Evolutionary conservation across 805 yeast species (phyloP).

Genomic region (Wickerhamomyces rabaulensis): DNA sequence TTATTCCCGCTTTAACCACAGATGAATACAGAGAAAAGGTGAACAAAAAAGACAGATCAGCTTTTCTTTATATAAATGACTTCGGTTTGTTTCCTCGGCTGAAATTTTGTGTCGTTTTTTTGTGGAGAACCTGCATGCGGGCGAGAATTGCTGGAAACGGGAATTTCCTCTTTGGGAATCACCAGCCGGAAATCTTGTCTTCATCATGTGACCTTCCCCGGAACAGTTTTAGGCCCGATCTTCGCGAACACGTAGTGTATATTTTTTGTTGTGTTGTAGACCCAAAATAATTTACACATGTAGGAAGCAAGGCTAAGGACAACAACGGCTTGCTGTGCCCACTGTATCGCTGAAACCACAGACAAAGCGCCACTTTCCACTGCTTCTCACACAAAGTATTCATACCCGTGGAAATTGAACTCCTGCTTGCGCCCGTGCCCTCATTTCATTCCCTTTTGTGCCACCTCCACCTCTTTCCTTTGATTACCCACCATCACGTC

Average conservation of each 20-base stretch:
- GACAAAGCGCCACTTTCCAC: neutral
- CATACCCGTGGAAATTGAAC: neutral
- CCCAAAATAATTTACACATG: neutral
- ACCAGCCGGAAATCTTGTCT: too few species aligned
- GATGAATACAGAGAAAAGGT: neutral
- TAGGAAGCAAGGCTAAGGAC: neutral
- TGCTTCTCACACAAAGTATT: neutral
- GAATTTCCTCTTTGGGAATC: neutral
- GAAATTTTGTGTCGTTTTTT: neutral
- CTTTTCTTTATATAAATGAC: neutral
- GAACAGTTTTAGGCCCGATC: neutral
- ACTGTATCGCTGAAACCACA: neutral
- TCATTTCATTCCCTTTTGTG: neutral
- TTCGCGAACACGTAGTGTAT: neutral
- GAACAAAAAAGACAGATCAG: neutral
- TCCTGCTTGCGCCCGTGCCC: neutral
- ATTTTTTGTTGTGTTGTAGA: neutral
- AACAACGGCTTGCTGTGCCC: too few species aligned
- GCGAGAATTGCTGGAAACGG: neutral
- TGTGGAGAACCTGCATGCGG: neutral
- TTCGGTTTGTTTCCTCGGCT: neutral
- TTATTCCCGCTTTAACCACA: constrained; percentile 1
- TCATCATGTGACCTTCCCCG: neutral
- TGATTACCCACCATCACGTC: neutral
- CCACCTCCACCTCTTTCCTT: neutral